Conservation (phyloP, 2,329 filamentous ascomycete species). For the Huntiella moniliformis region DNA sequence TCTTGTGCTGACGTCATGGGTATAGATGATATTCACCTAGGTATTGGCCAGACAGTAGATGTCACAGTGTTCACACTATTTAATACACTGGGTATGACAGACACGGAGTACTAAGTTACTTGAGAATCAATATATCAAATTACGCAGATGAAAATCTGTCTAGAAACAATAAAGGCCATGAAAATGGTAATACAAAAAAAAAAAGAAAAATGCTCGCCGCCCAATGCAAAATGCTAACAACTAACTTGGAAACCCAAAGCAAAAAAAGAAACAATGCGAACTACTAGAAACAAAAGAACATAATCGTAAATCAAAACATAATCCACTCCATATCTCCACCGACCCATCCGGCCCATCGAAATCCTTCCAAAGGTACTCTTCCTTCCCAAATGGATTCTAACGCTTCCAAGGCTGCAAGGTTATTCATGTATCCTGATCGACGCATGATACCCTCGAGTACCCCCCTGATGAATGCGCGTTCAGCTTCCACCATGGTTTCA, state of each 20-base stretch:
- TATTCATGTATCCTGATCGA: constrained; percentile 85
- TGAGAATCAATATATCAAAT: neutral
- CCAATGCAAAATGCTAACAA: neutral
- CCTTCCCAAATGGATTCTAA: constrained; percentile 62
- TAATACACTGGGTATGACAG: too few species aligned
- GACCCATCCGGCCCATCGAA: constrained; percentile 40
- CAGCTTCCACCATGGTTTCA: constrained; percentile 66
- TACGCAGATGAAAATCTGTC: constrained; percentile 6
- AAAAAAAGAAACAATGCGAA: neutral
- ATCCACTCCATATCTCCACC: constrained; percentile 45
- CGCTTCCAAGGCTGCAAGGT: constrained; percentile 67
- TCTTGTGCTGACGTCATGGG: too few species aligned
- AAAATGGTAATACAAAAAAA: neutral
- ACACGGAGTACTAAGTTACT: neutral
- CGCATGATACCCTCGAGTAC: constrained; percentile 74
- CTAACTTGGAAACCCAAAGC: neutral
- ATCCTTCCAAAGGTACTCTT: constrained; percentile 14
- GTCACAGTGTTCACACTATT: too few species aligned
- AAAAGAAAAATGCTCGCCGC: neutral
- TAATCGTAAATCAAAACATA: constrained; percentile 30
- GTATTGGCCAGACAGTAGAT: too few species aligned
- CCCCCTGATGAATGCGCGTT: constrained; percentile 59
- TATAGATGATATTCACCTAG: too few species aligned
- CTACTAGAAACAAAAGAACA: neutral
- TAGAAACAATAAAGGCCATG: neutral